A percentile compares a stretch with the other conserved stretches of the same genome.
These are phyloP conservation scores for Vitis rupestris DNA, from an alignment of 164 flowering plant genomes.

Conservation along the genomic window DNA sequence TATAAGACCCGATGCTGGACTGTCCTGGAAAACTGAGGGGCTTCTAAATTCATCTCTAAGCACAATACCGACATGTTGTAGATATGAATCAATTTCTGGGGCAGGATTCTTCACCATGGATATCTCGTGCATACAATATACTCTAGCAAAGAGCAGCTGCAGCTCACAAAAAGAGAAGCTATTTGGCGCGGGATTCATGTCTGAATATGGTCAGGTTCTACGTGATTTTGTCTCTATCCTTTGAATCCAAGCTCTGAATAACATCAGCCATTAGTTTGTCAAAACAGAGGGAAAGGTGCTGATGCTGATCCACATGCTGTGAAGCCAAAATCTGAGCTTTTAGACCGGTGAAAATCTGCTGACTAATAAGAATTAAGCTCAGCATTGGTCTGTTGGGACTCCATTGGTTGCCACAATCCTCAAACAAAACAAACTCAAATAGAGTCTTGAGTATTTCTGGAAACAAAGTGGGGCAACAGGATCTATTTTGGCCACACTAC, in stretches of 20 bases:
- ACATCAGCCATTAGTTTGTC: conserved; percentile 93
- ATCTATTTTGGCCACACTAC: conserved; percentile 45
- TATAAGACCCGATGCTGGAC: too few relatives aligned
- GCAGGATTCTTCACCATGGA: not conserved
- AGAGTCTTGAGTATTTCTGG: conserved; percentile 62
- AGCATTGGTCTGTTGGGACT: conserved; percentile 96
- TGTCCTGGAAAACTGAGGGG: too few relatives aligned
- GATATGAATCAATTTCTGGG: too few relatives aligned
- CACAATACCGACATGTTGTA: too few relatives aligned
- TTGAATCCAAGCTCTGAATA: conserved; percentile 74
- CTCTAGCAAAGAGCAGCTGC: not conserved
- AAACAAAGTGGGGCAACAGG: conserved; percentile 47
- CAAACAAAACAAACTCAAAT: conserved; percentile 88
- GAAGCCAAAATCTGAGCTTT: conserved; percentile 83
- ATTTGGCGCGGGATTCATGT: conserved; percentile 85
- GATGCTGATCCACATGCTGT: conserved; percentile 87
- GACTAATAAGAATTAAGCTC: conserved; percentile 85
- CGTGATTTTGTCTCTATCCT: conserved; percentile 93
- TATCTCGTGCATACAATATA: conserved; percentile 1
- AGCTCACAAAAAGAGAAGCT: conserved; percentile 10
- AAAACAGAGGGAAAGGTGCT: conserved; percentile 72
- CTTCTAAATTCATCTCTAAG: too few relatives aligned
- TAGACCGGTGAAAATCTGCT: conserved; percentile 86
- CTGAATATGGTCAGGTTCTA: conserved; percentile 85
- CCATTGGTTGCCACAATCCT: conserved; percentile 94